Percentiles rank a stretch among this genome's conserved stretches.
Conservation (phyloP, 2,329 filamentous ascomycete species). For the Curvularia hawaiiensis region DNA sequence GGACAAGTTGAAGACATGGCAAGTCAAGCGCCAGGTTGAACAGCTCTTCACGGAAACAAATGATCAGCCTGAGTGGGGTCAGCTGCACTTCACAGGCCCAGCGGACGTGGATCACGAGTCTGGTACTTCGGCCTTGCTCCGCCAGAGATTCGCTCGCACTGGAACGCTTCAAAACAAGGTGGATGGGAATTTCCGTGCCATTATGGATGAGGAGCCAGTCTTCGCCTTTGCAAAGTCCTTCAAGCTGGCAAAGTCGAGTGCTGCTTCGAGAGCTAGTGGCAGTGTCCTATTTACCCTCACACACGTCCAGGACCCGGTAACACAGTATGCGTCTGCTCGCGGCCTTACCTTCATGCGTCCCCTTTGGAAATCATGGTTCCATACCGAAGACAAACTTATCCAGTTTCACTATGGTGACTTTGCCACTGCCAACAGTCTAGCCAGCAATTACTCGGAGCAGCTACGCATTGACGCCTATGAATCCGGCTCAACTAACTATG, state of each 20-base stretch:
- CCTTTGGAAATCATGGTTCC: constrained; percentile 78
- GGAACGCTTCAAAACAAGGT: constrained; percentile 69
- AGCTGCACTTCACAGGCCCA: constrained; percentile 76
- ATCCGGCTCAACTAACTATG: constrained; percentile 76
- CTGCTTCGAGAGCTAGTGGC: constrained; percentile 16
- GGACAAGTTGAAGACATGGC: constrained; percentile 67
- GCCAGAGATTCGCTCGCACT: constrained; percentile 71
- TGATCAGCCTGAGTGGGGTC: constrained; percentile 85
- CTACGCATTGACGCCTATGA: constrained; percentile 72
- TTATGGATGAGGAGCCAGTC: constrained; percentile 79
- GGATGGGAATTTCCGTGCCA: constrained; percentile 69
- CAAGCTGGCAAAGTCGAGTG: constrained; percentile 31
- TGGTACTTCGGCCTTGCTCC: constrained; percentile 69
- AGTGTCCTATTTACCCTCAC: constrained; percentile 76
- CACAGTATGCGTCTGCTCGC: constrained; percentile 77
- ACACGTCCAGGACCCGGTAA: constrained; percentile 77
- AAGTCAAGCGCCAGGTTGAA: constrained; percentile 63
- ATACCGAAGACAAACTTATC: constrained; percentile 65
- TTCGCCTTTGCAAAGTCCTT: constrained; percentile 69
- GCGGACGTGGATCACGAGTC: constrained; percentile 70
- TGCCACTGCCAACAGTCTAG: constrained; percentile 64
- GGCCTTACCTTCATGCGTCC: constrained; percentile 80
- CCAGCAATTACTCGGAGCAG: constrained; percentile 74
- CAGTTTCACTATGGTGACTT: constrained; percentile 80
- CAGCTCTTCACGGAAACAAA: constrained; percentile 73